Base-by-base conservation (phyloP, 1,284 basidiomycete species). In the Pisolithus thermaeus region DNA sequence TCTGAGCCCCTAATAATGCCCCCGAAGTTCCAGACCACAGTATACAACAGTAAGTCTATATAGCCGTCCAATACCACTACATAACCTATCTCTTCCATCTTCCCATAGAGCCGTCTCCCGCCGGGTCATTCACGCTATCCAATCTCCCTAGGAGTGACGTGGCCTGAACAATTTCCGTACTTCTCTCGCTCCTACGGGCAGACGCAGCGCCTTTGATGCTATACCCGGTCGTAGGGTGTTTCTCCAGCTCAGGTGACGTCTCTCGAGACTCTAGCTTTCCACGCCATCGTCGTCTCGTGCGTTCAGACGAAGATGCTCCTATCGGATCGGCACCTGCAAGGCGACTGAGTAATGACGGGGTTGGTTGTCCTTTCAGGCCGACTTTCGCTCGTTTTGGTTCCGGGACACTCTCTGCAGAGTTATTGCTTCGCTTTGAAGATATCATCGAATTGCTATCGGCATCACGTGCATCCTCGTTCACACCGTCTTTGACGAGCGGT, bases 131-230 rank as follows among this genome's bases (percentile, higher is more conserved):
- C 27, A 46, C 47, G 4, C 57, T 56, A 37, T 69, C 63, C 58
- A 81, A 58, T 58, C 79, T 72, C 48, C 78, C 68, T 53, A 81
- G 61, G 40, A 82, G 61, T 36, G 78, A 74, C 27, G 71, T 62
- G 64, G 55, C 39, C 57, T 49, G 46, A 57, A 42, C 30, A 46
- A 47, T 32, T 52, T 56, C 52, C 23, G 41, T 40, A 47, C 50
- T 51, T 45, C 51, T 50, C 52, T 52, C 62, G 48, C 55, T 59
- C 51, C 55, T 61, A 52, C 52, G 54, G 48, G 54, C 62, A 37
- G 39, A 67, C 37, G 80, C 81, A 22, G 81, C 81, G 40, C 82
- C 82, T 59, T 77, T 78, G 55, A 81, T 81, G 57, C 76, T 79
- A 53, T 70, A 73, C 36, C 75, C 78, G 36, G 66, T 68, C 38